Percentiles rank a stretch among this genome's conserved stretches.
These are phyloP conservation scores for Penicillium polonicum DNA, from an alignment of 2,329 filamentous ascomycete genomes.

Conservation along the genomic window DNA sequence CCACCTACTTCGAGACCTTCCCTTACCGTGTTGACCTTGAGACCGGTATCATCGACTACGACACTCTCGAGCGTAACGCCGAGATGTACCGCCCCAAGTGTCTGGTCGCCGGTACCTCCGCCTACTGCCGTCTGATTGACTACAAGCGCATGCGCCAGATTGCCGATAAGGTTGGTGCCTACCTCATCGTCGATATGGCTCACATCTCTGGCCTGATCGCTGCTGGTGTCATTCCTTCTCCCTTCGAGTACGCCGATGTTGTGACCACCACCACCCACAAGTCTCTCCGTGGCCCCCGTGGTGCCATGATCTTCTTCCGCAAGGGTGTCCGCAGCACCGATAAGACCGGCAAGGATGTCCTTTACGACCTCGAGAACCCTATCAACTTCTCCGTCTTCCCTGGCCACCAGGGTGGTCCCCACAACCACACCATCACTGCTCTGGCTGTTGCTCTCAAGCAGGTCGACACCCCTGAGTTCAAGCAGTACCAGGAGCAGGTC, in stretches of 20 bases:
- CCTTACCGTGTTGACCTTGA: slow-evolving; percentile 89
- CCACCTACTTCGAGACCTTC: slow-evolving; percentile 97
- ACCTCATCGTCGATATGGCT: slow-evolving; percentile 93
- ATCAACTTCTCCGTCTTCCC: slow-evolving; percentile 98
- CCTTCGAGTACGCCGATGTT: slow-evolving; percentile 86
- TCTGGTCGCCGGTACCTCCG: slow-evolving; percentile 90
- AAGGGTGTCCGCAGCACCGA: slow-evolving; percentile 83
- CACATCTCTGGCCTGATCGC: slow-evolving; percentile 95
- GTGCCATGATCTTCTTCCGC: slow-evolving; percentile 98
- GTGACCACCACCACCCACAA: slow-evolving; percentile 99
- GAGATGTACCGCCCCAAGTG: slow-evolving; percentile 91
- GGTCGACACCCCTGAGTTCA: slow-evolving; percentile 84
- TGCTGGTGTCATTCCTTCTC: slow-evolving; percentile 84
- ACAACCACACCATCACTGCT: slow-evolving; percentile 98
- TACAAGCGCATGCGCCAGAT: slow-evolving; percentile 90
- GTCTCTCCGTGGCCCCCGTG: slow-evolving; percentile 88
- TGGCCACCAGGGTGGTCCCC: slow-evolving; percentile 94
- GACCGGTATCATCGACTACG: slow-evolving; percentile 94
- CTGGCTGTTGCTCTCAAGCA: slow-evolving; percentile 93
- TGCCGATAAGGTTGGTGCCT: slow-evolving; percentile 85
- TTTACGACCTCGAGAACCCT: slow-evolving; percentile 86
- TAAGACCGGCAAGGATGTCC: slow-evolving; percentile 80
- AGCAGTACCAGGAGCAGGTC: slow-evolving; percentile 86
- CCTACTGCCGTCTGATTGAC: slow-evolving; percentile 94
- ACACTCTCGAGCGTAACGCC: slow-evolving; percentile 82